Evolutionary conservation across 148 eudicot species (phyloP), one percentile per base, ranked within the genome.

Genomic region (Chenopodium album): DNA sequence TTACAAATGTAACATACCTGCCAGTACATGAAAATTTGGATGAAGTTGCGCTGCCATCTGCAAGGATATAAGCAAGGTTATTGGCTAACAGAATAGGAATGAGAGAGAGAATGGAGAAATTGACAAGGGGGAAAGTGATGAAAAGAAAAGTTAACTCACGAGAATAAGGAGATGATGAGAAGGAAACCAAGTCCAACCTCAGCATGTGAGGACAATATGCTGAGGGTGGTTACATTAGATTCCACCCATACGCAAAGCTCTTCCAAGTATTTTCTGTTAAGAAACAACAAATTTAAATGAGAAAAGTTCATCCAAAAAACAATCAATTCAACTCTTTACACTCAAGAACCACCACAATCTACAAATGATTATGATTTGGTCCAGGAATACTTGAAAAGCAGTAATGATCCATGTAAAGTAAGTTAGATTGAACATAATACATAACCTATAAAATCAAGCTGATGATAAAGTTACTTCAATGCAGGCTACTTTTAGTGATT

Each of bases 21-120:
- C 98, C 99, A 97, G 87, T 94, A 97, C 94, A 97, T 92, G 84
- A 97, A 92, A 72, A 92, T 85, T 70, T 94, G 98, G 71, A 97
- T 82, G 59, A 97, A 90, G 84, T 92, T 97, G 77, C 99, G 98
- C 85, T 97, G 98, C 98, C 96, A 94, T 87, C 99, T 97, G 92
- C 86, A 90, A 60, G 72, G 46, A 9, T 67, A 60, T 50, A 70
- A 56, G 66, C 52, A 60, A 84, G 67, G 67, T 64, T 60, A 65
- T 13, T 59, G 59, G 29, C 68, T 7, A 50, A 44, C 29, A 69
- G 16, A 22, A 75, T 54, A 66, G 31, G 14, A 68, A 68, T 20
- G 14, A 65, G 46, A 19, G 82, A 56, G 56, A 76, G 56, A 28
- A 63, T 28, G 31, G 72, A 73, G 64, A 60, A 59, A 81, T 34